Evolutionary conservation across 768 basidiomycete genomes (phyloP), one percentile per base, ranked within the genome.

Genomic region (Galerina sulciceps): DNA sequence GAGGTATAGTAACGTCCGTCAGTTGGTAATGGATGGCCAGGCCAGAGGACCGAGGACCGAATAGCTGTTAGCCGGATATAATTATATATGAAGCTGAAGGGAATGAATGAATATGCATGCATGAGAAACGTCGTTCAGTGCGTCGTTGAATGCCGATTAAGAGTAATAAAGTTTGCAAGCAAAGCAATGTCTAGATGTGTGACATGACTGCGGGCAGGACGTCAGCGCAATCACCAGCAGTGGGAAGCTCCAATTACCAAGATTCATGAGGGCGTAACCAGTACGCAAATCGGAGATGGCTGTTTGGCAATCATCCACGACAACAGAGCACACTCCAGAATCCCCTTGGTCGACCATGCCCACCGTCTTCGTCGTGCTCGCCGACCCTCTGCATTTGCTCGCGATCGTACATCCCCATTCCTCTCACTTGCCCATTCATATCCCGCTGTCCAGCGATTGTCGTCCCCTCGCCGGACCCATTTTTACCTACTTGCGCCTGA

Each of bases 301-400:
- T 51, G 35, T 45, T 59, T 41, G 44, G 50, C 52, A 54, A 63
- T 74, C 60, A 90, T 77, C 80, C 85, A 65, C 85, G 82, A 71
- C 90, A 93, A 73, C 90, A 93, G 57, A 92, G 73, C 42, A 85
- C 75, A 60, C 78, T 77, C 75, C 83, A 88, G 69, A 92, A 79
- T 18, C 88, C 85, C 59, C 77, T 83, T 72, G 81, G 80, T 69
- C 83, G 80, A 56, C 83, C 85, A 59, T 84, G 84, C 23, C 84
- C 85, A 60, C 81, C 85, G 66, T 89, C 88, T 58, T 89, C 87
- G 58, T 85, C 85, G 60, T 84, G 79, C 60, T 86, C 84, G 48
- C 84, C 83, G 11, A 76, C 80, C 46, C 82, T 79, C 45, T 77
- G 80, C 81, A 84, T 82, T 71, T 85, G 89, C 36, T 86, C 85